phyloP scores from a whole-genome alignment of 2,329 filamentous ascomycete genomes.

The Penicillium sp. region DNA sequence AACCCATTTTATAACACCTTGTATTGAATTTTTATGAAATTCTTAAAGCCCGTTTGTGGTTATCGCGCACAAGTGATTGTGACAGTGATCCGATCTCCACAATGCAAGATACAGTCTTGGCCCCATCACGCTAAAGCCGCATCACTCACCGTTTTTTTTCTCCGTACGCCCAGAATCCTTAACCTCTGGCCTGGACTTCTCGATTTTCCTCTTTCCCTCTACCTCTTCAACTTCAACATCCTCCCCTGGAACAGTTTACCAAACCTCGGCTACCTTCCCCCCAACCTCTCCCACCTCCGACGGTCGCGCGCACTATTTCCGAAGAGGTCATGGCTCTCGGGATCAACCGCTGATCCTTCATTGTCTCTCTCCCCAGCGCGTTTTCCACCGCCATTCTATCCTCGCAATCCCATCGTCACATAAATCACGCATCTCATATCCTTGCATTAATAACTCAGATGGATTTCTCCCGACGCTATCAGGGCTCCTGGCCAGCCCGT shows the following conservation, averaged over 20 bases:
- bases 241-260: background rate
- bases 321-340: slow-evolving; percentile 17
- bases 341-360: slow-evolving; percentile 24
- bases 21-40: too few species aligned
- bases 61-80: background rate
- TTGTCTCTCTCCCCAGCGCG: slow-evolving; percentile 2
- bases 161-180: background rate
- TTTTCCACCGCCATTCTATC: slow-evolving; percentile 18
- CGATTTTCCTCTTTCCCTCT: background rate
- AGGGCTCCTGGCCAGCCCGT: slow-evolving; percentile 32
- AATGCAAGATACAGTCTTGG: slow-evolving; percentile 24
- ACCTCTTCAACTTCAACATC: background rate
- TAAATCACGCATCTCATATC: background rate
- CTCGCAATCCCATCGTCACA: background rate
- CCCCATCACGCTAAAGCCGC: slow-evolving; percentile 23
- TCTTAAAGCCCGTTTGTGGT: background rate
- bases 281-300: slow-evolving; percentile 5
- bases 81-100: slow-evolving; percentile 17
- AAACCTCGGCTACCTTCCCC: background rate
- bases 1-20: background rate
- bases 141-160: slow-evolving; percentile 27
- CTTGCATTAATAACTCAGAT: slow-evolving; percentile 4
- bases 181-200: background rate
- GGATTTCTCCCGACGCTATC: slow-evolving; percentile 30
- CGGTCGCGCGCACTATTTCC: slow-evolving; percentile 16